Conservation (phyloP, 2,329 filamentous ascomycete genomes). For the Fusarium floridanum region DNA sequence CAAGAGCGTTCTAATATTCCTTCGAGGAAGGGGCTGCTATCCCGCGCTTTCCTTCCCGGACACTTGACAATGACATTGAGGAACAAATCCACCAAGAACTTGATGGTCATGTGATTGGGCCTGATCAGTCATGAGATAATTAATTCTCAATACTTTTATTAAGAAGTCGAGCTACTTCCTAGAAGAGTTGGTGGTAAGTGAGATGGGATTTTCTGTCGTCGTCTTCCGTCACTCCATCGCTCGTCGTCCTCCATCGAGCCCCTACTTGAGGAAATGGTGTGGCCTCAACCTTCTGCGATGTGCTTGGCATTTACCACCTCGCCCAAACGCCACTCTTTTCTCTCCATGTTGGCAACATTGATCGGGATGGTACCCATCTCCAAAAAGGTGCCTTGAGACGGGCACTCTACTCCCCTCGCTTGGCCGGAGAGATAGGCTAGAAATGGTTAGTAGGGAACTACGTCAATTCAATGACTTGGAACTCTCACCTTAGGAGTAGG, state of each 20-base stretch:
- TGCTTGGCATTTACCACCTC: conserved; percentile 12
- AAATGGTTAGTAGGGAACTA: conserved; percentile 2
- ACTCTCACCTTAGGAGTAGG: conserved; percentile 53
- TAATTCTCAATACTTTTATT: not conserved
- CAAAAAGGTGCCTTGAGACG: conserved; percentile 49
- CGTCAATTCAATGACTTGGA: not conserved
- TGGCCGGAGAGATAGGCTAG: conserved; percentile 57
- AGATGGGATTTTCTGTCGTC: not conserved
- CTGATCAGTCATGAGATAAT: not conserved
- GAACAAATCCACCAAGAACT: not conserved
- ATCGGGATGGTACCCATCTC: conserved; percentile 49
- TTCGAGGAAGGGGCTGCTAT: not conserved
- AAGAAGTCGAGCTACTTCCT: not conserved
- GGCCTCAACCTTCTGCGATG: not conserved
- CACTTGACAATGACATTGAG: not conserved
- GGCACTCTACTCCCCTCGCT: conserved; percentile 58
- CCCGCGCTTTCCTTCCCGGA: not conserved
- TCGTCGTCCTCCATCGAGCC: not conserved
- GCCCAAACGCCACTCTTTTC: conserved; percentile 6
- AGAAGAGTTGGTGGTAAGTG: not conserved
- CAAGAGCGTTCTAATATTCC: not conserved
- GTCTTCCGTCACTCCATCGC: not conserved
- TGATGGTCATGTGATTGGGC: not conserved
- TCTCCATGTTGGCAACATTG: conserved; percentile 26
- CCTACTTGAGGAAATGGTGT: not conserved